Evolutionary conservation across 2,329 filamentous ascomycete genomes (phyloP), one percentile per base, ranked within the genome.

Genomic region (Sclerotinia sclerotiorum): DNA sequence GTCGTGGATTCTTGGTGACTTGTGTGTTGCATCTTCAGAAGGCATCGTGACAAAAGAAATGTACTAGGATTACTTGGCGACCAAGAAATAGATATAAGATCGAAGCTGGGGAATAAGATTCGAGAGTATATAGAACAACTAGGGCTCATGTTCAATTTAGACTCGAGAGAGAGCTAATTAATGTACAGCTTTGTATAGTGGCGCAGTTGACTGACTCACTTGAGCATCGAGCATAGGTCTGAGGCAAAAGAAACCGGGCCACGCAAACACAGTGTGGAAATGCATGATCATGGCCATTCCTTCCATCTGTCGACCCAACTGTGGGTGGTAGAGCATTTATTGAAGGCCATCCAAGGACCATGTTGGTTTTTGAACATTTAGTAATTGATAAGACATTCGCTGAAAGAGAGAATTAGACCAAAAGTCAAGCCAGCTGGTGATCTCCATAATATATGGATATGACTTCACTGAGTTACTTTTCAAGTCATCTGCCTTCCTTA

Each of bases 361-460:
- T 62, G 35, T 67, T 67, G 55, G 46, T 32, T 54, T 15, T 51
- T 61, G 19, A n/a, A 44, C 17, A 61, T 62, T 54, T 62, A 46
- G 32, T 11, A 44, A 10, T 11, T 52, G 15, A 24, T 8, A 48
- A 48, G n/a, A 27, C 19, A 27, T 42, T 13, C 17, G 21, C 64
- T 21, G 29, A 51, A 29, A 24, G 46, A 62, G 44, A 39, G 15
- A 52, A 39, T 17, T 24, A 54, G 55, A 54, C 55, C 55, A 32
- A 11, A 44, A 52, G 11, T 19, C 39, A 67, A 51, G 56, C 65
- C 46, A 42, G 39, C 42, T 32, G 32, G 44, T n/a, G 17, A 27
- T 52, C 17, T 44, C 39, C 35, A 49, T 52, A 32, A 51, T 32
- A 61, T 49, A 52, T 51, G 49, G 32, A 44, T 32, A 32, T 19